Evolutionary conservation across 495 filamentous ascomycete species (phyloP).

Genomic region (Recurvomyces mirabilis): DNA sequence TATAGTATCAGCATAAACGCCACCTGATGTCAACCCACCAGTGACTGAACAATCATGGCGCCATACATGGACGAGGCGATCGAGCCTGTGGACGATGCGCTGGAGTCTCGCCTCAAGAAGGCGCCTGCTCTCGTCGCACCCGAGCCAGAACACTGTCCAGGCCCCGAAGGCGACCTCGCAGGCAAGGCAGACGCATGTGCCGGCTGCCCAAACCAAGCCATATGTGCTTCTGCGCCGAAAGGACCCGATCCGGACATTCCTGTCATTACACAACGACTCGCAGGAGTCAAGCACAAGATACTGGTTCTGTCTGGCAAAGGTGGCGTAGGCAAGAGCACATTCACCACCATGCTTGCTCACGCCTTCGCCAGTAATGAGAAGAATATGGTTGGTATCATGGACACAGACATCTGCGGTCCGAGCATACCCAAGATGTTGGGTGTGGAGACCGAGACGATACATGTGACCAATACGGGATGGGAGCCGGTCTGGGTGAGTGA

Average conservation of each 20-base stretch:
- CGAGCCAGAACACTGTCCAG: slow-evolving; percentile 94
- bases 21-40: background rate
- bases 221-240: slow-evolving; percentile 89
- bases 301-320: slow-evolving; percentile 89
- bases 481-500: slow-evolving; percentile 87
- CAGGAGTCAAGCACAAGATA: slow-evolving; percentile 77
- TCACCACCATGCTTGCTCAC: slow-evolving; percentile 74
- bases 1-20: background rate
- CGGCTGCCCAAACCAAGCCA: slow-evolving; percentile 88
- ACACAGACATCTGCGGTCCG: slow-evolving; percentile 92
- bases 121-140: slow-evolving; percentile 79
- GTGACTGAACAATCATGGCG: slow-evolving; percentile 38
- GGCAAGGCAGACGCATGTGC: slow-evolving; percentile 81
- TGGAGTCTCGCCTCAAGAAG: slow-evolving; percentile 56
- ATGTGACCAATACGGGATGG: slow-evolving; percentile 74
- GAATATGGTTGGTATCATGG: slow-evolving; percentile 79
- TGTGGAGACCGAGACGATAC: slow-evolving; percentile 83
- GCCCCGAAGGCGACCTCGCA: slow-evolving; percentile 76
- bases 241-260: slow-evolving; percentile 92
- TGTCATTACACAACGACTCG: slow-evolving; percentile 70
- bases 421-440: slow-evolving; percentile 98
- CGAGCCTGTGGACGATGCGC: slow-evolving; percentile 39
- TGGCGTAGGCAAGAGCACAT: slow-evolving; percentile 91
- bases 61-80: slow-evolving; percentile 60
- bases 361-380: slow-evolving; percentile 70